phyloP scores from a whole-genome alignment of 331 rosid species.

The Malus hybrid region DNA sequence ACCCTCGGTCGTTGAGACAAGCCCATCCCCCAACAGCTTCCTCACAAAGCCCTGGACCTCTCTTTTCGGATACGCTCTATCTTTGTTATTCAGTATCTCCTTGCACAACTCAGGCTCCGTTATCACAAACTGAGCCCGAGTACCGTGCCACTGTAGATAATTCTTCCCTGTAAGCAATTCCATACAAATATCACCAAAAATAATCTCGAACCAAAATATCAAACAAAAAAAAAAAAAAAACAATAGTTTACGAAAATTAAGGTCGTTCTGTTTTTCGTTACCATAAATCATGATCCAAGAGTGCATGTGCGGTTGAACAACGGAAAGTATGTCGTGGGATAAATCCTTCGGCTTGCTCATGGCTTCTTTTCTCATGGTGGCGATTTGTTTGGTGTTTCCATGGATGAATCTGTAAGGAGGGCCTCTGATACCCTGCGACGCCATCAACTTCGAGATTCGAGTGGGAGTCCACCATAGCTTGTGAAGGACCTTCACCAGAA shows the following conservation, averaged over 20 bases:
- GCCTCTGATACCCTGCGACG: conserved; percentile 22
- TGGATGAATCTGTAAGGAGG: conserved; percentile 23
- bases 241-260: not conserved
- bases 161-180: conserved; percentile 13
- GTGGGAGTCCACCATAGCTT: conserved; percentile 34
- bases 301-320: conserved; percentile 21
- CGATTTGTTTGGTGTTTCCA: conserved; percentile 18
- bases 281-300: conserved; percentile 21
- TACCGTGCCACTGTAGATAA: conserved; percentile 22
- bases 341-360: conserved; percentile 16
- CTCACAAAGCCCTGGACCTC: not conserved
- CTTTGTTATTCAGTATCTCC: conserved; percentile 11
- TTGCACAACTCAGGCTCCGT: conserved; percentile 17
- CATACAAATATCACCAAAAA: not conserved
- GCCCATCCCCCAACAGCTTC: conserved; percentile 20
- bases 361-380: conserved; percentile 13
- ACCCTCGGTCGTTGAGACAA: conserved; percentile 6
- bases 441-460: conserved; percentile 16
- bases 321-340: conserved; percentile 20
- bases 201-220: not conserved
- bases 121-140: not conserved
- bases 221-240: not conserved
- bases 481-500: conserved; percentile 7
- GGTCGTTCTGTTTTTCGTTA: not conserved
- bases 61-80: conserved; percentile 4